phyloP scores from a whole-genome alignment of 495 filamentous ascomycete genomes.

The Penicillium goetzii region DNA sequence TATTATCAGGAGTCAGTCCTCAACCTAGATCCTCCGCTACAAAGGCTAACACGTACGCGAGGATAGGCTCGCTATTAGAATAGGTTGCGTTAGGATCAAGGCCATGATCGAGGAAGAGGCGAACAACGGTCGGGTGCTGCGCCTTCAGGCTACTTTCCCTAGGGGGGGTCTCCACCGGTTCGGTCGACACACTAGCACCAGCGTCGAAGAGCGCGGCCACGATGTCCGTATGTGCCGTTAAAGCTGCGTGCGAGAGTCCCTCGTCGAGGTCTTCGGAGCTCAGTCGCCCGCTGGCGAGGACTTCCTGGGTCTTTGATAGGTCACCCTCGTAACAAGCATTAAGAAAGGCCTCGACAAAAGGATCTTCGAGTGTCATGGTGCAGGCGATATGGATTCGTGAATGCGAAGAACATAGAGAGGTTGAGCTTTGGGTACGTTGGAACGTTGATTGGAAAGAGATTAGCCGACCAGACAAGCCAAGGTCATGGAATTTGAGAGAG shows the following conservation, averaged over 20 bases:
- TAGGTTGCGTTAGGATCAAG: slow-evolving; percentile 91
- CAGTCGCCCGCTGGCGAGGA: slow-evolving; percentile 15
- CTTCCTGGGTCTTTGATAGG: slow-evolving; percentile 12
- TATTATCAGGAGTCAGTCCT: slow-evolving; percentile 7
- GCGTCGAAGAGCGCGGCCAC: slow-evolving; percentile 16
- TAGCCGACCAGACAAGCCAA: no score
- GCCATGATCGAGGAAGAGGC: slow-evolving; percentile 69
- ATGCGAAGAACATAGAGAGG: neutral
- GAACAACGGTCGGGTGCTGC: slow-evolving; percentile 16
- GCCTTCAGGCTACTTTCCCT: neutral
- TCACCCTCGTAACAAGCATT: slow-evolving; percentile 7
- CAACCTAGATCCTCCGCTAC: neutral
- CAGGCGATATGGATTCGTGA: neutral
- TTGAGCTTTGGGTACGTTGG: no score
- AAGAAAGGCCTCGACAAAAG: slow-evolving; percentile 6
- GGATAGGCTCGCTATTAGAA: slow-evolving; percentile 45
- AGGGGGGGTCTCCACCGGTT: slow-evolving; percentile 8
- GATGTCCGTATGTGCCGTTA: slow-evolving; percentile 14
- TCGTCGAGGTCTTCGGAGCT: slow-evolving; percentile 12
- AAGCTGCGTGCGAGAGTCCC: slow-evolving; percentile 10
- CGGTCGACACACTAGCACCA: slow-evolving; percentile 11
- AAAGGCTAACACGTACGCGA: slow-evolving; percentile 12
- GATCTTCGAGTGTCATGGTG: slow-evolving; percentile 2
- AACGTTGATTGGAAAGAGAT: no score
- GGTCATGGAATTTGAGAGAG: no score